Evolutionary conservation across 225 moss, liverwort and hornwort species (phyloP), one percentile per base, ranked within the genome.

Genomic region (Pseudoscleropodium purum): DNA sequence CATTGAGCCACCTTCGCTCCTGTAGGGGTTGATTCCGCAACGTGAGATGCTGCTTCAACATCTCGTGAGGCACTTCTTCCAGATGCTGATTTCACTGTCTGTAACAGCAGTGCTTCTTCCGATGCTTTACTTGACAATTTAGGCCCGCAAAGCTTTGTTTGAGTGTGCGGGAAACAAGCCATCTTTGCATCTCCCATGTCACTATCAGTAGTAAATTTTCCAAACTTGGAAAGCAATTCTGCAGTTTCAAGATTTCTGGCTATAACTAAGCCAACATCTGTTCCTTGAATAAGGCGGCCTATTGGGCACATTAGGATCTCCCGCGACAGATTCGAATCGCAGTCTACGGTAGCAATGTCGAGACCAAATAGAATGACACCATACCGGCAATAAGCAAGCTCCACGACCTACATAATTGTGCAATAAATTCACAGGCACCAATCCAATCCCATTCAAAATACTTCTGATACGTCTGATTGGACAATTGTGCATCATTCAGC

Each of bases 191-290:
- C 66, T 60, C 73, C 85, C 36, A 47, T 47, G 49, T 81, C 36
- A 85, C 30, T 65, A 51, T 74, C 37, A 51, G 87, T 59, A 73
- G 84, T 65, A 37, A 83, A 88, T 67, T 88, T 83, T 61, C 91
- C 93, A 63, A 94, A 94, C 78, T 91, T 93, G 82, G 92, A 94
- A 26, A 94, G 86, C 59, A 82, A 47, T 66, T 94, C 91, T 60
- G 93, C 93, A 86, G 90, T 89, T 78, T 92, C 89, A 67, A 94
- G 93, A 54, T 93, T 91, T 87, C 90, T 93, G 82, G 94, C 93
- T 31, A 94, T 91, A 72, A 85, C 94, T 67, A 94, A 88, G 59
- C 94, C 94, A 85, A 94, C 92, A 74, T 94, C 94, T 21, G 92
- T 93, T 72, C 59, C 63, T 85, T 87, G 89, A 84, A 94, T 89